phyloP scores from a whole-genome alignment of 129 eudicot genomes.

The Flaveria linearis region DNA sequence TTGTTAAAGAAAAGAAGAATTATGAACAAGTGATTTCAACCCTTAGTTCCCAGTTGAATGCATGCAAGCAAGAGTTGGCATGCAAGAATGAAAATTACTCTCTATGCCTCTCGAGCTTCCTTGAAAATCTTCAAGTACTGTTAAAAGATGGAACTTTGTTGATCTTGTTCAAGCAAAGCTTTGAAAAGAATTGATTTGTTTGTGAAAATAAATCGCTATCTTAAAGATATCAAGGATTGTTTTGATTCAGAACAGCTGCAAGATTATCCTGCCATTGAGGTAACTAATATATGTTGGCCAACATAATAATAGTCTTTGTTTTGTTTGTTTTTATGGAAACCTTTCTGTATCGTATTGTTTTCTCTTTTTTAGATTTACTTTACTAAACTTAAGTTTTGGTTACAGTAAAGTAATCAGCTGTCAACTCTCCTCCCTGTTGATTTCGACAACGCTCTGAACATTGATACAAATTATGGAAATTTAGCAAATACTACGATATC shows the following conservation, averaged over 20 bases:
- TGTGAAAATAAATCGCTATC: slow-evolving; percentile 48
- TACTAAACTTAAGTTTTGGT: neutral
- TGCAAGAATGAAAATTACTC: slow-evolving; percentile 49
- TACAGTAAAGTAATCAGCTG: slow-evolving; percentile 51
- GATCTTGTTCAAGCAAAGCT: slow-evolving; percentile 44
- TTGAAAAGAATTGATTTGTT: slow-evolving; percentile 51
- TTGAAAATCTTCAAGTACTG: slow-evolving; percentile 48
- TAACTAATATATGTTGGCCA: slow-evolving; percentile 6
- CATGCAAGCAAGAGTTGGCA: slow-evolving; percentile 68
- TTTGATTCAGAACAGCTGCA: slow-evolving; percentile 49
- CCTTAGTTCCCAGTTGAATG: slow-evolving; percentile 51
- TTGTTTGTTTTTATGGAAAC: neutral
- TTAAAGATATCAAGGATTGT: slow-evolving; percentile 44
- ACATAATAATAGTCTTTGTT: neutral
- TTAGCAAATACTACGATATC: slow-evolving; percentile 42
- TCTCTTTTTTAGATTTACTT: too few species aligned
- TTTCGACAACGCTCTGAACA: slow-evolving; percentile 30
- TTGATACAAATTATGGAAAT: slow-evolving; percentile 41
- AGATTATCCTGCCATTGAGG: slow-evolving; percentile 45
- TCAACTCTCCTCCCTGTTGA: slow-evolving; percentile 36
- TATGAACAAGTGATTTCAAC: slow-evolving; percentile 47
- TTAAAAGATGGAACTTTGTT: slow-evolving; percentile 59
- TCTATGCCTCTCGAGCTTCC: slow-evolving; percentile 49
- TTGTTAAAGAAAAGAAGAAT: too few species aligned
- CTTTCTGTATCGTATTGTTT: too few species aligned